Percentiles rank a stretch among this genome's conserved stretches.
Evolutionary conservation across 2,329 filamentous ascomycete genomes (phyloP).

Genomic region (Ceratocystis eucalypticola): DNA sequence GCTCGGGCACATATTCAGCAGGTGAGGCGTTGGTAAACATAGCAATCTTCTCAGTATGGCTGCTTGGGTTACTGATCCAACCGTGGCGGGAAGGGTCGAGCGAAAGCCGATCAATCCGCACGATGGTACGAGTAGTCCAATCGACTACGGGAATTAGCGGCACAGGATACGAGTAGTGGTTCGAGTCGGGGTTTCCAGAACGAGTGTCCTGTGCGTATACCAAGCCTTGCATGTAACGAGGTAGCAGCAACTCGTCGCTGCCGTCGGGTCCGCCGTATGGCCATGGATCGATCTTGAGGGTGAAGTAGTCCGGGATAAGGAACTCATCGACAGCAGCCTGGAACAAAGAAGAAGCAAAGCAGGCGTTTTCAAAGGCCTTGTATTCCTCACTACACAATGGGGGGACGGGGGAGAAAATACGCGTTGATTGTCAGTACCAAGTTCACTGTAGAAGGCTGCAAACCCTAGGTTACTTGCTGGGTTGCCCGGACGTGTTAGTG

Average conservation of each 20-base stretch:
- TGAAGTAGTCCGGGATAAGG: slow-evolving; percentile 31
- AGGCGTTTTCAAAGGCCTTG: slow-evolving; percentile 29
- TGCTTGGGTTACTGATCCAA: slow-evolving; percentile 20
- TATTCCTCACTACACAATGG: slow-evolving; percentile 29
- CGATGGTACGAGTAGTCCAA: slow-evolving; percentile 37
- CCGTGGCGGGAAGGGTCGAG: slow-evolving; percentile 35
- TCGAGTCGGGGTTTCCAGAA: slow-evolving; percentile 39
- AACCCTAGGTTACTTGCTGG: background rate
- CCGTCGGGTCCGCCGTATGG: slow-evolving; percentile 45
- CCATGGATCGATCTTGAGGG: slow-evolving; percentile 43
- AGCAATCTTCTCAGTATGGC: slow-evolving; percentile 27
- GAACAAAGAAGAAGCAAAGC: slow-evolving; percentile 33
- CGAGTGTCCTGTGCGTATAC: slow-evolving; percentile 34
- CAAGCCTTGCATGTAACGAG: slow-evolving; percentile 37
- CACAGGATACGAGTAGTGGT: slow-evolving; percentile 50
- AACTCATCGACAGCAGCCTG: slow-evolving; percentile 36
- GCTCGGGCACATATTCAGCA: slow-evolving; percentile 38
- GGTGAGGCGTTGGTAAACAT: slow-evolving; percentile 32
- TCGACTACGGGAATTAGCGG: slow-evolving; percentile 48
- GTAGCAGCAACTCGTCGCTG: slow-evolving; percentile 23
- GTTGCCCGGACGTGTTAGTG: background rate
- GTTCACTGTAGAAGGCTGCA: background rate
- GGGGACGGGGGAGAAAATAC: background rate
- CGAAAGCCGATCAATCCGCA: slow-evolving; percentile 45
- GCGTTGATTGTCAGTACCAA: background rate